Conservation (phyloP, 495 filamentous ascomycete genomes). For the Lophium mytilinum region DNA sequence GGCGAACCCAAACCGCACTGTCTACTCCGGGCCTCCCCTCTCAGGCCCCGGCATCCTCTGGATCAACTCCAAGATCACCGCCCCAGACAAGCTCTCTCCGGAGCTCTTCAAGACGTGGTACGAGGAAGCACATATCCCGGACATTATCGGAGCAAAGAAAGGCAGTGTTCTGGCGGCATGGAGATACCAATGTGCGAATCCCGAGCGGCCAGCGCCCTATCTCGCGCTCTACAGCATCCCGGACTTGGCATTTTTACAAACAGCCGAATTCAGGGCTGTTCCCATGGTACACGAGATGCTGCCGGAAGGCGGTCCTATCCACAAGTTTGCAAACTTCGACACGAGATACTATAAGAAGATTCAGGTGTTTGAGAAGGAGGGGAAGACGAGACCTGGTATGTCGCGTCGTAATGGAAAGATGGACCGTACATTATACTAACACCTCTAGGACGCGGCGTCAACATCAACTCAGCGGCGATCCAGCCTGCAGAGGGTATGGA, state of each 20-base stretch:
- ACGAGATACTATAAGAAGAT: slow-evolving; percentile 21
- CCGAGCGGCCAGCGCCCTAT: slow-evolving; percentile 14
- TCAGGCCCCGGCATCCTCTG: slow-evolving; percentile 19
- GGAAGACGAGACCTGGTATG: slow-evolving; percentile 3
- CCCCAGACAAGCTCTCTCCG: slow-evolving; percentile 1
- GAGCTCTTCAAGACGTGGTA: slow-evolving; percentile 23
- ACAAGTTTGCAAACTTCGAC: slow-evolving; percentile 24
- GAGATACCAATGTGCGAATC: slow-evolving; percentile 11
- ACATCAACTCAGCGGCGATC: slow-evolving; percentile 17
- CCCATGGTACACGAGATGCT: slow-evolving; percentile 12
- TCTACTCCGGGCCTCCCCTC: slow-evolving; percentile 5
- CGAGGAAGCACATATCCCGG: slow-evolving; percentile 23
- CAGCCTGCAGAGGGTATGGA: slow-evolving; percentile 15
- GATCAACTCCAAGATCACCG: slow-evolving; percentile 22
- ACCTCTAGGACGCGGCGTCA: slow-evolving; percentile 6
- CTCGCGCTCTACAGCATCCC: slow-evolving; percentile 22
- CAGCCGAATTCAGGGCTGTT: slow-evolving; percentile 18
- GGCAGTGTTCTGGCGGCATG: slow-evolving; percentile 20
- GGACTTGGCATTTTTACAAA: slow-evolving; percentile 19
- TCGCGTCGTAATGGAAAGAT: neutral
- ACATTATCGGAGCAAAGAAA: slow-evolving; percentile 16
- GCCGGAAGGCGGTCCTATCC: slow-evolving; percentile 13
- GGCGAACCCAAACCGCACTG: slow-evolving; percentile 7
- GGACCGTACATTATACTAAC: neutral
- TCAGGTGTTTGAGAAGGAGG: slow-evolving; percentile 10